phyloP scores from a whole-genome alignment of 164 flowering plant genomes.

The grape (Vitis vinifera) region DNA sequence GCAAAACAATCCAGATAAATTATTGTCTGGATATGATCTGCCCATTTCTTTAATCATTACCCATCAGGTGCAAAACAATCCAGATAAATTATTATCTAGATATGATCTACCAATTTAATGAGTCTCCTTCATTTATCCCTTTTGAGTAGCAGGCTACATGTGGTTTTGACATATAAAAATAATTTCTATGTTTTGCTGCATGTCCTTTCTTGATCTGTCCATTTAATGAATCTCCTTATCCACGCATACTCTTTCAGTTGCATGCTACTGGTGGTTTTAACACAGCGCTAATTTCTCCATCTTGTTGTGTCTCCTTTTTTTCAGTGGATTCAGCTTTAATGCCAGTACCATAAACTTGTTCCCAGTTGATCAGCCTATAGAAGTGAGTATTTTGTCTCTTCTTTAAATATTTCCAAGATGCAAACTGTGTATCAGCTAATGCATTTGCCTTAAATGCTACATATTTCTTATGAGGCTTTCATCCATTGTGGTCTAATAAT shows the following conservation, averaged over 20 bases:
- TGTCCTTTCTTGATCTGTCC: background rate
- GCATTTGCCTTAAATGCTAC: too few species aligned
- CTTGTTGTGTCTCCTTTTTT: conserved; percentile 2
- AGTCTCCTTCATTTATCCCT: too few species aligned
- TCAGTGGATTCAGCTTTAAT: conserved; percentile 51
- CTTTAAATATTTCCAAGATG: background rate
- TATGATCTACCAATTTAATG: too few species aligned
- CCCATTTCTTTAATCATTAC: background rate
- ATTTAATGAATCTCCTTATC: background rate
- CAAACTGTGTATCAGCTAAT: too few species aligned
- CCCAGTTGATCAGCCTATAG: conserved; percentile 39
- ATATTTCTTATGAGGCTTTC: too few species aligned
- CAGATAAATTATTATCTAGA: too few species aligned
- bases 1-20: background rate
- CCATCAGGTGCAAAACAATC: too few species aligned
- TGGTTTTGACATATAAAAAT: too few species aligned
- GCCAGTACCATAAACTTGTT: conserved; percentile 52
- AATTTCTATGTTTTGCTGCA: too few species aligned
- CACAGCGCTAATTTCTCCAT: background rate
- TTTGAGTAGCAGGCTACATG: too few species aligned
- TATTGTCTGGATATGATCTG: background rate
- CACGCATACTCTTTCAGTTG: background rate
- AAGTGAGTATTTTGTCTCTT: conserved; percentile 36
- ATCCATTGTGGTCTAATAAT: too few species aligned
- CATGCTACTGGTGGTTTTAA: background rate